phyloP scores from a whole-genome alignment of 1,139 yeast species.

The Trichomonascaceae sp. region DNA sequence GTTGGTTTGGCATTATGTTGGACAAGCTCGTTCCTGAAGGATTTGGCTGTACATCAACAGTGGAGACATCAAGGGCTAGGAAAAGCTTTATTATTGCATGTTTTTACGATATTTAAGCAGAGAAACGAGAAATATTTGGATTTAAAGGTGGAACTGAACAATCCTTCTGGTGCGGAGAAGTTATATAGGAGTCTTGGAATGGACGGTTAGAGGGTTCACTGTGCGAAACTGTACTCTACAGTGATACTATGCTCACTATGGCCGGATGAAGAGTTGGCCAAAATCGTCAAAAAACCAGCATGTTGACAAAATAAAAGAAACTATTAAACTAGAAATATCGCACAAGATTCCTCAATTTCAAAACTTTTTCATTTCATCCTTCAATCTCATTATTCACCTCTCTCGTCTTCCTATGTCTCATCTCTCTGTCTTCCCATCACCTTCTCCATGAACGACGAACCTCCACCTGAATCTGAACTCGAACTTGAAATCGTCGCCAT shows the following conservation, averaged over 20 bases:
- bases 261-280: not conserved
- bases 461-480: constrained; percentile 37
- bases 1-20: not conserved
- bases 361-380: not conserved
- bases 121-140: not conserved
- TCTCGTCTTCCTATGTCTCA: not conserved
- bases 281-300: not conserved
- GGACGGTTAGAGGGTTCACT: not conserved
- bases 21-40: not conserved
- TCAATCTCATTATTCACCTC: not conserved
- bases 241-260: no score
- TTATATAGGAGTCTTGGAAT: not conserved
- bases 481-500: constrained; percentile 77
- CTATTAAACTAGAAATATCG: not conserved
- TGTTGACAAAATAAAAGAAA: not conserved
- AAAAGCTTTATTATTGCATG: not conserved
- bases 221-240: no score
- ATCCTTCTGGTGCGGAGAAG: not conserved
- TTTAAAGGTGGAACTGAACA: not conserved
- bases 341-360: not conserved
- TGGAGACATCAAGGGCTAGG: not conserved
- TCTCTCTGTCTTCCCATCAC: not conserved
- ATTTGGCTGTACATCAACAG: not conserved
- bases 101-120: not conserved
- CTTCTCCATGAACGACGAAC: not conserved